Conservation (phyloP, 768 basidiomycete genomes). For the Amanita rubescens region DNA sequence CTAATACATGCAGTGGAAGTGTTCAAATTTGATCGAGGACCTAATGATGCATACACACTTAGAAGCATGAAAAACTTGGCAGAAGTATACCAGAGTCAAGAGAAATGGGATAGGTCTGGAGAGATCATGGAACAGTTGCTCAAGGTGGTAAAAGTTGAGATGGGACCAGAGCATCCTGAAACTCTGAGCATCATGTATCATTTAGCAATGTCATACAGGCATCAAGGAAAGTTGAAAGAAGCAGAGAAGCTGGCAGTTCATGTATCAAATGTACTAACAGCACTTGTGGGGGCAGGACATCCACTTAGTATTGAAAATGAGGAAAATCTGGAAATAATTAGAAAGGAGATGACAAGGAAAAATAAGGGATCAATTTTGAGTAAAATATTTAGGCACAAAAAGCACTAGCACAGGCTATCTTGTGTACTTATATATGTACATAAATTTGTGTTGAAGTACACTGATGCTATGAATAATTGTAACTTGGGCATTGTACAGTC, state of each 20-base stretch:
- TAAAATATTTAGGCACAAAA: no score
- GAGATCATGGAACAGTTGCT: not conserved
- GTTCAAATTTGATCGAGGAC: not conserved
- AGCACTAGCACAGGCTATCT: no score
- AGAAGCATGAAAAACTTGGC: slow-evolving; percentile 4
- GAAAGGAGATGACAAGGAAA: not conserved
- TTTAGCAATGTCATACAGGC: not conserved
- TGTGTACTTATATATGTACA: no score
- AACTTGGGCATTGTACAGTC: no score
- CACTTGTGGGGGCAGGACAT: not conserved
- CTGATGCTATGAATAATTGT: no score
- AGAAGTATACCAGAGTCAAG: not conserved
- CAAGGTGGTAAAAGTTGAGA: not conserved
- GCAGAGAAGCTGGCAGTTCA: not conserved
- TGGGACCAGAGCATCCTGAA: slow-evolving; percentile 5
- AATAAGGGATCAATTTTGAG: not conserved
- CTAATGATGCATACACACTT: not conserved
- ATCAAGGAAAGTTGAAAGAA: not conserved
- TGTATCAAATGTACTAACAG: not conserved
- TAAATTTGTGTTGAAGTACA: no score
- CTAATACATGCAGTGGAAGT: not conserved
- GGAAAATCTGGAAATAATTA: not conserved
- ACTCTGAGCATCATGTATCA: not conserved
- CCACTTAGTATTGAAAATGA: not conserved
- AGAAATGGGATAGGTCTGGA: slow-evolving; percentile 1